Percentiles rank a stretch among this genome's conserved stretches.
phyloP scores from a whole-genome alignment of 2,329 filamentous ascomycete species.

The Akanthomyces lecanii region DNA sequence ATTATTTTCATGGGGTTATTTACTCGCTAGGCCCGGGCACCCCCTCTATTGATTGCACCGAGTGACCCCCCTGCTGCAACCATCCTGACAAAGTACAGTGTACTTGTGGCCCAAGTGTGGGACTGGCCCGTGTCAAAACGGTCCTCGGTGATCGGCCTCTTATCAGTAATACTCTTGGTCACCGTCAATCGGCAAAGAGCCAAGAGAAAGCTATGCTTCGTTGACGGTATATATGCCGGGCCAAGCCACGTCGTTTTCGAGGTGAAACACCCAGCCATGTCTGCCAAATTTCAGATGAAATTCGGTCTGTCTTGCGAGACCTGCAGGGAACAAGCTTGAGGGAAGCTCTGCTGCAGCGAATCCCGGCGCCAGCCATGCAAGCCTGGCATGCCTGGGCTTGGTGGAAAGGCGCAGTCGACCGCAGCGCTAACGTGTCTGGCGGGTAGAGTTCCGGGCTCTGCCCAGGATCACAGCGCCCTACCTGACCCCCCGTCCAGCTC shows the following conservation, averaged over 20 bases:
- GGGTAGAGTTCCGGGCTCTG: not conserved
- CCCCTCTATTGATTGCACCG: not conserved
- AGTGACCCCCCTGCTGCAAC: not conserved
- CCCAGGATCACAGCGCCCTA: not conserved
- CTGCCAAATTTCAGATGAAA: not conserved
- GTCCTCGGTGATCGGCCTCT: slow-evolving; percentile 5
- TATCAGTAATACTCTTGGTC: not conserved
- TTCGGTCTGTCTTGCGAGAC: not conserved
- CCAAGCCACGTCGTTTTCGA: not conserved
- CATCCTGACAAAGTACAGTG: not conserved
- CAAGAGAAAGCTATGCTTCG: not conserved
- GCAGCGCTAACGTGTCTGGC: not conserved
- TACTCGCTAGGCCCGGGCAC: not conserved
- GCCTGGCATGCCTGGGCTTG: not conserved
- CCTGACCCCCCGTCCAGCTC: not conserved
- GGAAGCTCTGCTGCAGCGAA: not conserved
- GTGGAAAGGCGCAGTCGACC: not conserved
- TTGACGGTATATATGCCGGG: not conserved
- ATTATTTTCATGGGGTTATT: not conserved
- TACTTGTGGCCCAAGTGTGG: not conserved
- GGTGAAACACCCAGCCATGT: not conserved
- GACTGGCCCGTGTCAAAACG: not conserved
- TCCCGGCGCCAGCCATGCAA: not conserved
- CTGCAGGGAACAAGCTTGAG: not conserved
- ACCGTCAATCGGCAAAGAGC: not conserved